Evolutionary conservation across 768 basidiomycete genomes (phyloP).

Genomic region (Rhodotorula taiwanensis): DNA sequence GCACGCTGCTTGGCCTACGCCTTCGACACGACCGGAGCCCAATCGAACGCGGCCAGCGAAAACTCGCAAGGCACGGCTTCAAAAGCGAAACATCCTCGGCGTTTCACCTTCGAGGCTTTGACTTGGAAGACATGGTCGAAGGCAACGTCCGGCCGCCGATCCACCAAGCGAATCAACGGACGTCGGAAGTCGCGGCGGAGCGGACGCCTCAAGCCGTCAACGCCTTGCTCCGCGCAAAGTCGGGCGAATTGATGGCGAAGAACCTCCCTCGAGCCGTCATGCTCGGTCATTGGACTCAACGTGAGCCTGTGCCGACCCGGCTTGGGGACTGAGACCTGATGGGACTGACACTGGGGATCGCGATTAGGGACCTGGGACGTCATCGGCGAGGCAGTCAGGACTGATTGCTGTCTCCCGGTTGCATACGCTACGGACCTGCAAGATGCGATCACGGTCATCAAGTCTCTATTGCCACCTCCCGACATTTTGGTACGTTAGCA

Average conservation of each 20-base stretch:
- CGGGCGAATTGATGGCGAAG: no score
- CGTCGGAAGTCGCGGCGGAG: no score
- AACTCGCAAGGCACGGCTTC: no score
- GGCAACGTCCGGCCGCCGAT: no score
- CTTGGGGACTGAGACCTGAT: neutral
- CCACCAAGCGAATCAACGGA: no score
- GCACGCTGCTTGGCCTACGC: no score
- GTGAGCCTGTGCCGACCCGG: neutral
- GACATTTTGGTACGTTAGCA: conserved; percentile 2
- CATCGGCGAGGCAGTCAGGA: neutral
- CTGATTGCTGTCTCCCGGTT: neutral
- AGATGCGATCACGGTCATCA: conserved; percentile 1
- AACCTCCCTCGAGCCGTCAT: neutral
- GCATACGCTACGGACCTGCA: neutral
- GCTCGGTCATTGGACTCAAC: neutral
- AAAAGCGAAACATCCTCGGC: no score
- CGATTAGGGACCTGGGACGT: conserved; percentile 1
- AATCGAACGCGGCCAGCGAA: no score
- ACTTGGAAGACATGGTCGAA: no score
- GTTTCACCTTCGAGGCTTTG: no score
- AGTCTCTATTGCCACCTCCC: neutral
- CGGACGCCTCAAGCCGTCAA: no score
- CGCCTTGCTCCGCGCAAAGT: neutral
- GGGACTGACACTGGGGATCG: neutral
- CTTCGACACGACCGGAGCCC: no score